A percentile compares a stretch with the other conserved stretches of the same genome.
Conservation (phyloP, 768 basidiomycete species). For the Suillus spraguei region DNA sequence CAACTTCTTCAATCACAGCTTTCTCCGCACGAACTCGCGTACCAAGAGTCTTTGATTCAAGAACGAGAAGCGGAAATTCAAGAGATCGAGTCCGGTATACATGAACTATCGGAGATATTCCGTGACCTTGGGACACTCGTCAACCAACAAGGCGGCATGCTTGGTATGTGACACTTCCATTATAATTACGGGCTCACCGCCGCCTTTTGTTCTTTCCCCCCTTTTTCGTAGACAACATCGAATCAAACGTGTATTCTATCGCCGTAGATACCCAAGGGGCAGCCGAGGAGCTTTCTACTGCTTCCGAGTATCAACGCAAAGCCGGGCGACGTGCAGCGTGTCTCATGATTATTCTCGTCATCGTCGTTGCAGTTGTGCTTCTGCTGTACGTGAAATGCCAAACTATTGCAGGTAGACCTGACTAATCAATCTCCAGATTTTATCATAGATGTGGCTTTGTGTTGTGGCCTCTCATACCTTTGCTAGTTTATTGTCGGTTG, state of each 20-base stretch:
- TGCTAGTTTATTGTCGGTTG: background rate
- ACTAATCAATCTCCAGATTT: background rate
- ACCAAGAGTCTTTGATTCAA: constrained; percentile 81
- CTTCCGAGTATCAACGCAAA: constrained; percentile 91
- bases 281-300: constrained; percentile 83
- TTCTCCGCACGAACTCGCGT: constrained; percentile 92
- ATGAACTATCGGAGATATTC: constrained; percentile 96
- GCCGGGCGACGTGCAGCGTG: constrained; percentile 91
- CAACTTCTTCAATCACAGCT: constrained; percentile 72
- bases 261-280: constrained; percentile 82
- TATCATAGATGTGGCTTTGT: constrained; percentile 18
- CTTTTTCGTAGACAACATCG: constrained; percentile 79
- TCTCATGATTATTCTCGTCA: constrained; percentile 81
- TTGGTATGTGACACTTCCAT: constrained; percentile 59
- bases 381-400: constrained; percentile 65
- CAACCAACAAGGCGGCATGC: constrained; percentile 90
- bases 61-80: constrained; percentile 95
- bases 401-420: constrained; percentile 9
- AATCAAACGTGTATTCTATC: constrained; percentile 88
- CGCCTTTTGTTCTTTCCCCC: background rate
- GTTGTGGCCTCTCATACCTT: constrained; percentile 32
- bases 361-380: constrained; percentile 88
- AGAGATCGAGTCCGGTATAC: constrained; percentile 96
- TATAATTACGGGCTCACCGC: background rate
- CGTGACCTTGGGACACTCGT: constrained; percentile 94